Evolutionary conservation across 2,329 filamentous ascomycete species (phyloP).

Genomic region (Trichoderma sp.): DNA sequence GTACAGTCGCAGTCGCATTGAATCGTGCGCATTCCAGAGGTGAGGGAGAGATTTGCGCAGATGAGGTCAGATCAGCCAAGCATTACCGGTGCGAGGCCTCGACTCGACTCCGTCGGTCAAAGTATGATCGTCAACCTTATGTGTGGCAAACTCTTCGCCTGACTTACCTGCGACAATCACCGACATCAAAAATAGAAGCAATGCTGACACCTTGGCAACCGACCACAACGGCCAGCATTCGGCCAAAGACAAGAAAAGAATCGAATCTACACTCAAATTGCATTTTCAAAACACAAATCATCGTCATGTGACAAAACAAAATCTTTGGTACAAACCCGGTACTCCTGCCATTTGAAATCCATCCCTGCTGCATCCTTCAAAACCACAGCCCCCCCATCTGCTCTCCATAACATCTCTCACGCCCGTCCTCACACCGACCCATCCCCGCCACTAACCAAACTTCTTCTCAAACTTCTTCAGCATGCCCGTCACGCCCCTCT

Average conservation of each 20-base stretch:
- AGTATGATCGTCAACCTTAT: too few species aligned
- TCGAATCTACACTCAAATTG: neutral
- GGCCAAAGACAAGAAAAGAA: neutral
- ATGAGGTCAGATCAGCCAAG: too few species aligned
- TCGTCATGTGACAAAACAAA: conserved; percentile 12
- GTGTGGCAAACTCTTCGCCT: neutral
- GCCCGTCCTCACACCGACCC: neutral
- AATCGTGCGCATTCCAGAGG: neutral
- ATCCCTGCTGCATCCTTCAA: conserved; percentile 8
- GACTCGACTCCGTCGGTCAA: too few species aligned
- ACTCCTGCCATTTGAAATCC: conserved; percentile 18
- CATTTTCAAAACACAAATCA: neutral
- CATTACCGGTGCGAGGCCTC: too few species aligned
- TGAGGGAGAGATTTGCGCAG: too few species aligned
- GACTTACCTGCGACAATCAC: neutral
- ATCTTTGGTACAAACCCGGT: conserved; percentile 11
- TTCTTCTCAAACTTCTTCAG: conserved; percentile 80
- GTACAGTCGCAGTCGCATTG: neutral
- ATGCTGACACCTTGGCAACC: conserved; percentile 10
- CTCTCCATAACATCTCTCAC: neutral
- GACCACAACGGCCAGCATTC: neutral
- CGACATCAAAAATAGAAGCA: conserved; percentile 15
- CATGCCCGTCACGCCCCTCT: conserved; percentile 71
- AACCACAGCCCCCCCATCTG: neutral
- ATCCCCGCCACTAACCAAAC: conserved; percentile 50